Percentiles rank a stretch among this genome's conserved stretches.
Conservation (phyloP, 257 asterid genomes). For the Sherardia arvensis region DNA sequence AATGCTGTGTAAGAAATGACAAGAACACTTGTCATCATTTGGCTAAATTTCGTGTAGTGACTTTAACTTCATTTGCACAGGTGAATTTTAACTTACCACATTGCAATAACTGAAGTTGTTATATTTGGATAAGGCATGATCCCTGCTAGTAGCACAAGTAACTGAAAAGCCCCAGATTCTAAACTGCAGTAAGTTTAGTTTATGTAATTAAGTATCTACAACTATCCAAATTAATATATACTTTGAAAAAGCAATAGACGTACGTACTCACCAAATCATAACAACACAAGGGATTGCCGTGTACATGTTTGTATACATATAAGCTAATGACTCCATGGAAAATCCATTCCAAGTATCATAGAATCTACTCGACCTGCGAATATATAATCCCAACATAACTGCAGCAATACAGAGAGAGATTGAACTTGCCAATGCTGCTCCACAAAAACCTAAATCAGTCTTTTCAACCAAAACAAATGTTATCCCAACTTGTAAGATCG, state of each 20-base stretch:
- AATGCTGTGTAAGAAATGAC: constrained; percentile 15
- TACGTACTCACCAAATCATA: constrained; percentile 53
- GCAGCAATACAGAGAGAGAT: constrained; percentile 55
- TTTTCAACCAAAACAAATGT: constrained; percentile 34
- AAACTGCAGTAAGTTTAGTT: constrained; percentile 28
- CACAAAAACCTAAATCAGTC: constrained; percentile 37
- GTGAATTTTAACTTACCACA: constrained; percentile 42
- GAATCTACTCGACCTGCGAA: constrained; percentile 26
- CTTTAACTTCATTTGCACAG: too few relatives aligned
- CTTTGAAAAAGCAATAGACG: too few relatives aligned
- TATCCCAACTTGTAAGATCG: constrained; percentile 40
- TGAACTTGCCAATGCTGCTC: constrained; percentile 61
- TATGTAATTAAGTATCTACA: too few relatives aligned
- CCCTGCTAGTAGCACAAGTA: constrained; percentile 72
- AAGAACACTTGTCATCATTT: background rate
- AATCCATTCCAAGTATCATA: constrained; percentile 46
- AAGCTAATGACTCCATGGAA: constrained; percentile 24
- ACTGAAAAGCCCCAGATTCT: constrained; percentile 87
- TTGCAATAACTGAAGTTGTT: constrained; percentile 65
- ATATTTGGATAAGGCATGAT: constrained; percentile 65
- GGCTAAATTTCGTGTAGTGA: background rate
- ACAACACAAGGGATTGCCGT: constrained; percentile 66
- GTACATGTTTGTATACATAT: constrained; percentile 30
- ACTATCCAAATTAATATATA: background rate
- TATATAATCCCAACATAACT: constrained; percentile 30